Base-by-base conservation (phyloP, 495 filamentous ascomycete genomes). In the Hypoxylon fragiforme region DNA sequence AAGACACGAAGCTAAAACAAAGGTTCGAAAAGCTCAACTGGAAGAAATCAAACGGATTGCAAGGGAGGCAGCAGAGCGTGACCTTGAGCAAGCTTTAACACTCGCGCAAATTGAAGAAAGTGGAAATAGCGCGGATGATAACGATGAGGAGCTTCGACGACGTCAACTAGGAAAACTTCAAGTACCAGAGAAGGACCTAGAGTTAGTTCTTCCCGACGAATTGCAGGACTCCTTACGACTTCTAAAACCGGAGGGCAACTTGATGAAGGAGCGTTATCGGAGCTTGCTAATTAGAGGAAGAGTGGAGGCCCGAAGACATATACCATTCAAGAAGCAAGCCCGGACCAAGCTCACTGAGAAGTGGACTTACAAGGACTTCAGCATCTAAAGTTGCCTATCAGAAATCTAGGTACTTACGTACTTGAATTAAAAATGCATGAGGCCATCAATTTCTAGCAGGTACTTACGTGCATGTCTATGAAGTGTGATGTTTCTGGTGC, bases 291-390 rank as follows among this genome's bases (percentile, higher is more conserved):
- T 97, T 20, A 78, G 89, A 53, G 95, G 94, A 40, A 95, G 94
- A 72, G 70, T 97, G 43, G 94, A 98, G 75, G 78, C 81, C 15
- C 77, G 94, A 62, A 87, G 84, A 68, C 83, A 85, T 7, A 79
- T 94, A 45, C 77, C 83, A 31, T 90, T 91, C 73, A 77, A 76
- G 53, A 92, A 88, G 78, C 89, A 92, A 73, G 77, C 81, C 51
- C 89, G 84, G 79, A 84, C 73, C 62, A 86, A 84, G 68, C 66
- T 84, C 18, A 96, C 90, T 12, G 95, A 96, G 81, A 97, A 96
- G 73, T 98, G 94, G 94, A 79, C 85, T 44, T 89, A 92, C 68
- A 97, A 97, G 76, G 94, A 98, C 70, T 97, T 96, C 75, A 82
- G 32, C 40, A 62, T 72, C 19, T 68, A 65, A 41, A 45, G 24